These are phyloP conservation scores for Filosporella fistucella DNA, from an alignment of 495 filamentous ascomycete species.

Conservation along the genomic window DNA sequence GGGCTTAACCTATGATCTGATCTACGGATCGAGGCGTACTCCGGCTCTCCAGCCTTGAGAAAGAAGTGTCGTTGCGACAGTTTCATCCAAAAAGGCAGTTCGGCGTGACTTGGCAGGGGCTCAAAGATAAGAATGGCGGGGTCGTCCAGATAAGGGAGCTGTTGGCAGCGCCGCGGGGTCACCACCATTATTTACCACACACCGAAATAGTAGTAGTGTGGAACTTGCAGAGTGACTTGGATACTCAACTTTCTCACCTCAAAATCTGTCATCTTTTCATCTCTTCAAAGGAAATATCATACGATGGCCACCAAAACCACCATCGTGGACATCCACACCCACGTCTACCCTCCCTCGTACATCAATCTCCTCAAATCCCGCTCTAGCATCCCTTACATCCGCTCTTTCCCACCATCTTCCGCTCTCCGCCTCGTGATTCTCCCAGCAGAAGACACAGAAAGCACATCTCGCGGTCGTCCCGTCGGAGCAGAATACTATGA, in stretches of 20 bases:
- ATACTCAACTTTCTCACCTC: background rate
- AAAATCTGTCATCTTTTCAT: background rate
- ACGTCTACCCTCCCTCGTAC: conserved; percentile 86
- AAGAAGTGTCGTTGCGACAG: no score
- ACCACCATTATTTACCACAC: no score
- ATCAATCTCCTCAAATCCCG: conserved; percentile 76
- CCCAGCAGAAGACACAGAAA: conserved; percentile 56
- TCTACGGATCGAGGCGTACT: conserved; percentile 8
- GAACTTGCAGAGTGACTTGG: no score
- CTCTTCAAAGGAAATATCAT: background rate
- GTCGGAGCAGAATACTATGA: conserved; percentile 32
- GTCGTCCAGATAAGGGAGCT: conserved; percentile 3
- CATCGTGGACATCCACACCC: conserved; percentile 88
- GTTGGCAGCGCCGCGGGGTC: conserved; percentile 14
- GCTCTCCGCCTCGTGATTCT: conserved; percentile 77
- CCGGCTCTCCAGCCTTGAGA: no score
- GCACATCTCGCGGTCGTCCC: conserved; percentile 37
- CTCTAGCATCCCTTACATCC: conserved; percentile 72
- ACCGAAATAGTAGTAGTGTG: no score
- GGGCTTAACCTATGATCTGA: background rate
- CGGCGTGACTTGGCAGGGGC: background rate
- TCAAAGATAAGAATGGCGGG: conserved; percentile 10
- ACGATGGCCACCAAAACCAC: conserved; percentile 22
- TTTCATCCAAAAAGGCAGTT: background rate
- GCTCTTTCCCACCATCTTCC: conserved; percentile 54